phyloP scores from a whole-genome alignment of 345 rosid genomes.

The Ceriops zippeliana region DNA sequence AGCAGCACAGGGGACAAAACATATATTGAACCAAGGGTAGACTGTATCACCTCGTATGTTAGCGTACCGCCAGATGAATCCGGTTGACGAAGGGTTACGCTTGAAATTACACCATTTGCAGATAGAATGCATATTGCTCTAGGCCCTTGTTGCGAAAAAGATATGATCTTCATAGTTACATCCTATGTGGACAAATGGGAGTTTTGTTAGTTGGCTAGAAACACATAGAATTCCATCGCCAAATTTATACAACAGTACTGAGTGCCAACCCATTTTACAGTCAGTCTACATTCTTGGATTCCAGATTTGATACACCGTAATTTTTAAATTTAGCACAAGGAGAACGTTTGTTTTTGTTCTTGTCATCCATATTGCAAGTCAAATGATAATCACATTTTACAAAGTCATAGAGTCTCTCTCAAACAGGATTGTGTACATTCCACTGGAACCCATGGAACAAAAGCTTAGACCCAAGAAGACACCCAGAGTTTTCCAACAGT shows the following conservation, averaged over 20 bases:
- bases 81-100: constrained; percentile 37
- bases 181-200: constrained; percentile 18
- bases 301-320: too few relatives aligned
- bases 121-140: constrained; percentile 36
- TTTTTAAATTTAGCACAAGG: too few relatives aligned
- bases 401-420: too few relatives aligned
- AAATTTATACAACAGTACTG: not conserved
- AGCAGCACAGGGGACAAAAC: not conserved
- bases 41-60: constrained; percentile 34
- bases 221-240: not conserved
- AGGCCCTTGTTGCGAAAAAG: constrained; percentile 40
- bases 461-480: too few relatives aligned
- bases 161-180: constrained; percentile 36
- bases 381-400: too few relatives aligned
- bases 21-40: not conserved
- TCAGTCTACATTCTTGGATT: too few relatives aligned
- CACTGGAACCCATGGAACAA: too few relatives aligned
- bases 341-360: too few relatives aligned
- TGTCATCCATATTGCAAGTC: too few relatives aligned
- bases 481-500: too few relatives aligned
- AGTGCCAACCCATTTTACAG: not conserved
- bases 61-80: constrained; percentile 37
- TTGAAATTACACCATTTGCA: constrained; percentile 37
- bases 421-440: too few relatives aligned
- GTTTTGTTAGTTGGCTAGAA: not conserved